Conservation (phyloP, 1,284 basidiomycete species). For the Leccinum laetum region DNA sequence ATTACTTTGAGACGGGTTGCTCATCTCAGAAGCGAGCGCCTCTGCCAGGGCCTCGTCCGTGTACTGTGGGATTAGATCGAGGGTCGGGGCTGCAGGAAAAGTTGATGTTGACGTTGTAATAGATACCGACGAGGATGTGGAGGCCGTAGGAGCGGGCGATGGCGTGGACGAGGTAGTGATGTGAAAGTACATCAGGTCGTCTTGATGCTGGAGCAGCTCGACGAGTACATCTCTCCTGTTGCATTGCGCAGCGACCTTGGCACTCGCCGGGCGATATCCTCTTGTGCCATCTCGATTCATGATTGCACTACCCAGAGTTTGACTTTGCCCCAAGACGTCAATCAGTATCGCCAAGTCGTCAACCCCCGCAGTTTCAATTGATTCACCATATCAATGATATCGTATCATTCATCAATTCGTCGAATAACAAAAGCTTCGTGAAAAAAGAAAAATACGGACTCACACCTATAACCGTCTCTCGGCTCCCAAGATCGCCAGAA, state of each 20-base stretch:
- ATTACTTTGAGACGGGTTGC: slow-evolving; percentile 11
- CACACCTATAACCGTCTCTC: too few species aligned
- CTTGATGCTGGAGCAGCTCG: slow-evolving; percentile 57
- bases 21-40: slow-evolving; percentile 20
- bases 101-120: background rate
- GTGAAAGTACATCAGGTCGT: slow-evolving; percentile 54
- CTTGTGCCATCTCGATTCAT: too few species aligned
- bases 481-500: too few species aligned
- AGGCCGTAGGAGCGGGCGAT: background rate
- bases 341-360: too few species aligned
- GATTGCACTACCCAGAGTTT: too few species aligned
- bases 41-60: slow-evolving; percentile 22
- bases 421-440: too few species aligned
- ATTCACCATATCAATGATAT: too few species aligned
- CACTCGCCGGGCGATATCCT: slow-evolving; percentile 36
- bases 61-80: background rate
- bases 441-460: too few species aligned
- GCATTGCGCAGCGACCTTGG: slow-evolving; percentile 50
- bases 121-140: background rate
- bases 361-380: too few species aligned
- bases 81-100: background rate
- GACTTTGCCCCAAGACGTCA: too few species aligned
- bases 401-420: too few species aligned
- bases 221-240: slow-evolving; percentile 56
- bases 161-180: slow-evolving; percentile 1